Evolutionary conservation across 2,329 filamentous ascomycete species (phyloP), one percentile per base, ranked within the genome.

Genomic region (Diaporthe capsici): DNA sequence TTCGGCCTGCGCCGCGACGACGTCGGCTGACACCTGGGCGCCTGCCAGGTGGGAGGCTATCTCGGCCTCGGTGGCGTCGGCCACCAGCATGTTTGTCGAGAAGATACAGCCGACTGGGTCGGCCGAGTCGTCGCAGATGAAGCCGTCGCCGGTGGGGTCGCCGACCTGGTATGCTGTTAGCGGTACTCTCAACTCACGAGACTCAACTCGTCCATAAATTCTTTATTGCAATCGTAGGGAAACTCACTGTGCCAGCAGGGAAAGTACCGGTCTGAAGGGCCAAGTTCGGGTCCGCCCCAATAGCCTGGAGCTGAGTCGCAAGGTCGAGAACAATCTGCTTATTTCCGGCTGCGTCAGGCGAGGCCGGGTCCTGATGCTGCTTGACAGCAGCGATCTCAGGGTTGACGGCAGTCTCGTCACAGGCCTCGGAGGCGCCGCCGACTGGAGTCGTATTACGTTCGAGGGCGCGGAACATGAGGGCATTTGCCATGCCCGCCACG

Each of bases 71-170:
- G 68, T 72, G 20, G 57, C 86, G 77, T 89, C 88, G 57, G 88
- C 82, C 17, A 89, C 87, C 37, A 88, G 82, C n/a, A 89, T 83
- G 25, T 85, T 84, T 74, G 86, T 81, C 17, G 84, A 83, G 80
- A 89, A 88, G 79, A 90, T 90, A 79, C 88, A 90, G 13, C 88
- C 88, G 5, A 80, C 81, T 7, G 81, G 79, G 77, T 90, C 88
- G 72, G 86, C 79, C 5, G 76, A 81, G 57, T 82, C 82, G 74
- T 89, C 83, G 78, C 88, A 89, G 55, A 85, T 86, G 77, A 89
- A 88, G 20, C 88, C 88, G n/a, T 80, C 81, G 34, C 78, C 88
- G 70, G 88, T 89, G n/a, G 82, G 79, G 77, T 90, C 88, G 31
- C 53, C 57, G 47, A 67, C 31, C 73, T 72, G n/a, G 28, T 20